Evolutionary conservation across 2,329 filamentous ascomycete species (phyloP), one percentile per base, ranked within the genome.

Genomic region (Sclerotinia sclerotiorum): DNA sequence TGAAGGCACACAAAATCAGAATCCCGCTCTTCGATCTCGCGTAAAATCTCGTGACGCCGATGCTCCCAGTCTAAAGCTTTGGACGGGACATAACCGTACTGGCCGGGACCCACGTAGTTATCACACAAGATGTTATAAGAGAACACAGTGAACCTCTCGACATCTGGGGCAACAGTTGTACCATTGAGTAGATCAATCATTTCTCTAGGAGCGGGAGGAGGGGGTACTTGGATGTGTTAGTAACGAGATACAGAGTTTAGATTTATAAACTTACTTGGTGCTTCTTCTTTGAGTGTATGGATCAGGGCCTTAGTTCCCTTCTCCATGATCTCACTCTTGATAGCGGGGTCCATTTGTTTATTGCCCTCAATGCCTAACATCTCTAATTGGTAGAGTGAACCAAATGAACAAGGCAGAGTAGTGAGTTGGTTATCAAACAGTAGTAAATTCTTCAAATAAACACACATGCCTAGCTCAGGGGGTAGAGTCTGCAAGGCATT

Each of bases 71-170:
- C 84, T 32, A 99, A 83, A 11, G 93, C 93, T 67, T 86, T 86
- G 21, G 89, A 90, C 2, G 95, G 92, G 0, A 93, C 94, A 79
- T 98, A 98, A 55, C 94, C 94, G 78, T 97, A 98, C 71, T 92
- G 88, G 67, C 88, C 85, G 67, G 88, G 84, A 0, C 94, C 97
- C 5, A 94, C 94, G 75, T 95, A 97, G 76, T 93, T 92, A 79
- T 97, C 93, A 80, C 94, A 97, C 15, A 99, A 85, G 58, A 94
- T 97, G 78, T 99, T 99, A 88, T 95, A 97, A 29, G 92, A 96
- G 70, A 98, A 84, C 11, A 97, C 89, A 68, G 91, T 92, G 78
- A 98, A 88, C 65, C 88, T 90, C 76, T 97, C 87, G 71, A 87
- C 79, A 66, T 77, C 82, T 1, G 84, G 74, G 78, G 56, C 79